A percentile compares a stretch with the other conserved stretches of the same genome.
Evolutionary conservation across 192 early-diverging fungal genomes (phyloP).

Genomic region (Coemansia sp.): DNA sequence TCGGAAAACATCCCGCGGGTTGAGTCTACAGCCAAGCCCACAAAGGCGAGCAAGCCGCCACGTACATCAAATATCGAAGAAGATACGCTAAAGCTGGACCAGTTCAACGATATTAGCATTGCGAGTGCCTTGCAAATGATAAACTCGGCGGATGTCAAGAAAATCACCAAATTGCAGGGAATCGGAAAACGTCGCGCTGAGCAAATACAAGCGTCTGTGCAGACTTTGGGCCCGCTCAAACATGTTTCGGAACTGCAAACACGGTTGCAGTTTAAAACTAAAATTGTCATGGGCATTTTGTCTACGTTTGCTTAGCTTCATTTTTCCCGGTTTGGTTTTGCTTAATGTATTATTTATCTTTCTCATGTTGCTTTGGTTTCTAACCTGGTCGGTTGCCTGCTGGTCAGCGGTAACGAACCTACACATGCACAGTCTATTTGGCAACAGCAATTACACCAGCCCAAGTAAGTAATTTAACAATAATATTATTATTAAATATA

Average conservation of each 20-base stretch:
- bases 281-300: conserved; percentile 45
- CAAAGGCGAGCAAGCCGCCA: neutral
- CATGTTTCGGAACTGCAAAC: conserved; percentile 41
- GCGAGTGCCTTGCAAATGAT: conserved; percentile 57
- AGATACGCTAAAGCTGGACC: conserved; percentile 20
- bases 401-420: no score
- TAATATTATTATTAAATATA: no score
- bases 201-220: conserved; percentile 55
- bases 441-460: no score
- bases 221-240: conserved; percentile 36
- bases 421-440: no score
- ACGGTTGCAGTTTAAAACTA: conserved; percentile 48
- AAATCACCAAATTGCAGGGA: conserved; percentile 57
- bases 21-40: neutral
- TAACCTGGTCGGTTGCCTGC: no score
- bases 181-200: conserved; percentile 62
- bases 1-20: neutral
- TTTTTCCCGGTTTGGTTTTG: conserved; percentile 43
- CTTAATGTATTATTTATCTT: conserved; percentile 38
- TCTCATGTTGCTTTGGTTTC: no score
- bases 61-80: neutral
- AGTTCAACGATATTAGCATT: conserved; percentile 45
- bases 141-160: conserved; percentile 56
- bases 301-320: conserved; percentile 40
- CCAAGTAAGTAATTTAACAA: no score